Conservation (phyloP, 176 grass and related monocot genomes). For the Typha latifolia region DNA sequence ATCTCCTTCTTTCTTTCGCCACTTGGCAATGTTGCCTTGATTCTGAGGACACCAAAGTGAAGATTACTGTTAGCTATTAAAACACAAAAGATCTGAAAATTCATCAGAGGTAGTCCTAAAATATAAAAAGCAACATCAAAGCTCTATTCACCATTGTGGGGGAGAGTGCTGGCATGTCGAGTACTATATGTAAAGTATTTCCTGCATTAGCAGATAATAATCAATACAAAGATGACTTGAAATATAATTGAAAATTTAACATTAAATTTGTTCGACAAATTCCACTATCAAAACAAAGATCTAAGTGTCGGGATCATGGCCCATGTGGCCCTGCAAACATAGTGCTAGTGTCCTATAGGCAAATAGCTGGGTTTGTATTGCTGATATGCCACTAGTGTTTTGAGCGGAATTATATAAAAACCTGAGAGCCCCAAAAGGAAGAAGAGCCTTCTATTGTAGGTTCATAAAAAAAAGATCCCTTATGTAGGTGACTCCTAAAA, state of each 20-base stretch:
- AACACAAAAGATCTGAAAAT: not conserved
- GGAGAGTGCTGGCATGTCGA: slow-evolving; percentile 88
- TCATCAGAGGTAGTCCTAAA: not conserved
- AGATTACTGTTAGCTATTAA: not conserved
- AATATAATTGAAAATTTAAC: slow-evolving; percentile 6
- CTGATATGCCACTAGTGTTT: no score
- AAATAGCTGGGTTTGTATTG: no score
- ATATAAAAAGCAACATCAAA: slow-evolving; percentile 19
- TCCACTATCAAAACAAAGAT: no score
- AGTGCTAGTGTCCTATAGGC: no score
- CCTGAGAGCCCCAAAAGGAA: no score
- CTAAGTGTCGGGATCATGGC: no score
- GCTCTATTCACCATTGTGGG: slow-evolving; percentile 76
- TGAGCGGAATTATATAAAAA: no score
- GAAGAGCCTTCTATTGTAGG: no score
- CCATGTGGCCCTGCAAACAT: no score
- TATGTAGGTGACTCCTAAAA: no score
- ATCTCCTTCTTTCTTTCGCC: slow-evolving; percentile 96
- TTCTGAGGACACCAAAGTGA: slow-evolving; percentile 44
- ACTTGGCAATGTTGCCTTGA: slow-evolving; percentile 95
- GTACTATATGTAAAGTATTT: slow-evolving; percentile 66
- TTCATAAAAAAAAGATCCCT: no score
- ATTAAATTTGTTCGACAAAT: not conserved
- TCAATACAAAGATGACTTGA: slow-evolving; percentile 2
- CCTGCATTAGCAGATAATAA: slow-evolving; percentile 32